These are phyloP conservation scores for Xylaria telfairii DNA, from an alignment of 495 filamentous ascomycete species.

Conservation along the genomic window DNA sequence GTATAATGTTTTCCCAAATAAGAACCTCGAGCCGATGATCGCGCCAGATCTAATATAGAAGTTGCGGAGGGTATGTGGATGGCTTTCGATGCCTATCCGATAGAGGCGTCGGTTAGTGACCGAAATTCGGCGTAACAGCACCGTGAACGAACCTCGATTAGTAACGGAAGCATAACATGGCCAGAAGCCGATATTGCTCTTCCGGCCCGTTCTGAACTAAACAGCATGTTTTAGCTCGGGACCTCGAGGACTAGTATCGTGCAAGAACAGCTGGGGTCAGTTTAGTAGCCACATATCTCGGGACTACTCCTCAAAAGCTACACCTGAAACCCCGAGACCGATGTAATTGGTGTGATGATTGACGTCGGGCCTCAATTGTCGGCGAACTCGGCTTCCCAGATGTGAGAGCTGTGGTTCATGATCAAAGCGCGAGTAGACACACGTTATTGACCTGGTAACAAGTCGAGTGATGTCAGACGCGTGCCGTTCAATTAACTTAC, in stretches of 20 bases:
- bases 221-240: not conserved
- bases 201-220: conserved; percentile 3
- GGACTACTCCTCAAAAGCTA: not conserved
- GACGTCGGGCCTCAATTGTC: conserved; percentile 9
- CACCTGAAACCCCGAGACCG: conserved; percentile 7
- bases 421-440: not conserved
- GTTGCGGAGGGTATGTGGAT: not conserved
- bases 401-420: not conserved
- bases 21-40: not conserved
- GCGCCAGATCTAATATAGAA: conserved; percentile 7
- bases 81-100: conserved; percentile 2
- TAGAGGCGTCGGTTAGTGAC: not conserved
- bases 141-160: not conserved
- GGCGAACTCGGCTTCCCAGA: not conserved
- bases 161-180: conserved; percentile 9
- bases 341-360: not conserved
- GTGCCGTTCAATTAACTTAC: not conserved
- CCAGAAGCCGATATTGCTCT: not conserved
- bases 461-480: conserved; percentile 17
- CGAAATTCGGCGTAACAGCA: not conserved
- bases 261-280: conserved; percentile 1
- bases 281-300: conserved; percentile 3
- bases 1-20: not conserved
- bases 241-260: not conserved
- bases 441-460: conserved; percentile 8